Percentiles rank a stretch among this genome's conserved stretches.
These are phyloP conservation scores for Mikania micrantha DNA, from an alignment of 129 eudicot species.

Conservation along the genomic window DNA sequence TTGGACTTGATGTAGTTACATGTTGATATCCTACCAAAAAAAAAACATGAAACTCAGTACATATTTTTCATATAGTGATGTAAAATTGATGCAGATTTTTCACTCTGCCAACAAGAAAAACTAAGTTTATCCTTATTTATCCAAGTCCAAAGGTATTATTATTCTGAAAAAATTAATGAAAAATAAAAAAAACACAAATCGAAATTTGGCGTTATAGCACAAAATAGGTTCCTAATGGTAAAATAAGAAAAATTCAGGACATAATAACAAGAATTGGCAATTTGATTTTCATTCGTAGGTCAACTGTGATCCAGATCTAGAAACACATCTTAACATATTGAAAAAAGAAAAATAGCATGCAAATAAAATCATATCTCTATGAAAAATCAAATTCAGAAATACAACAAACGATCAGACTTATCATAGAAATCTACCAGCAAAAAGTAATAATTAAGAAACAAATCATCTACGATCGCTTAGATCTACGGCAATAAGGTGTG, in stretches of 20 bases:
- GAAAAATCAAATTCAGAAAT: not conserved
- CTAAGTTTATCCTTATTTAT: no score
- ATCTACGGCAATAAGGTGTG: not conserved
- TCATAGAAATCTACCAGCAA: not conserved
- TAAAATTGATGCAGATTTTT: no score
- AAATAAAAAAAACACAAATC: not conserved
- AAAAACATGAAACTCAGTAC: no score
- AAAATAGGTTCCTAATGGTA: not conserved
- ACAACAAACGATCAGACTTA: not conserved
- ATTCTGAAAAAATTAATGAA: no score
- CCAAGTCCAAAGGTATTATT: no score
- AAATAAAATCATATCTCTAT: not conserved
- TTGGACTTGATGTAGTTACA: no score
- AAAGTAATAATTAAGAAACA: not conserved
- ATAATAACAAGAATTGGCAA: not conserved
- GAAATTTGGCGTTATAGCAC: not conserved
- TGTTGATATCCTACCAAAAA: no score
- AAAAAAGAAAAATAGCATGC: not conserved
- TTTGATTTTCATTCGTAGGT: not conserved
- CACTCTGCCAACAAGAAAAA: no score
- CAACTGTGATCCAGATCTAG: slow-evolving; percentile 15
- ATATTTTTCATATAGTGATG: no score
- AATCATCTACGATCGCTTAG: not conserved
- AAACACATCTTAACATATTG: not conserved
- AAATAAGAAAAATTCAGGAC: not conserved